A percentile compares a stretch with the other conserved stretches of the same genome.
These are phyloP conservation scores for Fusarium robinianum DNA, from an alignment of 2,329 filamentous ascomycete species.

Conservation along the genomic window DNA sequence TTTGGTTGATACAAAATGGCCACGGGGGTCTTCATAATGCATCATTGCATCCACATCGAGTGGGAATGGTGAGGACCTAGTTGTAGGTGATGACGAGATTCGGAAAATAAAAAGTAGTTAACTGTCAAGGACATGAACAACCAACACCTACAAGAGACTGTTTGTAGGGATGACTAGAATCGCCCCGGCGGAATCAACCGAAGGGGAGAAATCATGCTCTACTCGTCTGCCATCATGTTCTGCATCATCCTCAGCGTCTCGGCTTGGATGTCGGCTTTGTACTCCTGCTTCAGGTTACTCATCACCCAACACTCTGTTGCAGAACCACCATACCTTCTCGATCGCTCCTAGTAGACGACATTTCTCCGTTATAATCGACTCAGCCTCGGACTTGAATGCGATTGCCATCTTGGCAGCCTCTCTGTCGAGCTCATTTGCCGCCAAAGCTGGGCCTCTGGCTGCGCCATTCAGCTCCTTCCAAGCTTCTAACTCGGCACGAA, in stretches of 20 bases:
- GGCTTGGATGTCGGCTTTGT: constrained; percentile 30
- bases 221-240: constrained; percentile 28
- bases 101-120: constrained; percentile 32
- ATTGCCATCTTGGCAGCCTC: constrained; percentile 2
- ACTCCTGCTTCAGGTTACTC: constrained; percentile 34
- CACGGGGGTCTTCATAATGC: constrained; percentile 13
- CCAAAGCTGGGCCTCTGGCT: neutral
- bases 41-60: constrained; percentile 7
- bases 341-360: constrained; percentile 32
- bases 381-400: constrained; percentile 28
- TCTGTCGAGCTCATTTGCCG: neutral
- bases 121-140: constrained; percentile 16
- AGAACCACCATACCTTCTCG: constrained; percentile 32
- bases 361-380: constrained; percentile 30
- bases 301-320: fast-evolving
- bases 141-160: neutral
- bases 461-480: constrained; percentile 22
- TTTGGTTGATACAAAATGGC: constrained; percentile 26
- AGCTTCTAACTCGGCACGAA: constrained; percentile 22
- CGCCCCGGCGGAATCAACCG: no score
- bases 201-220: neutral
- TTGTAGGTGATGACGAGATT: constrained; percentile 29
- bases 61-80: neutral
- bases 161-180: neutral
- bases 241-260: constrained; percentile 38